Conservation (phyloP, 345 rosid species). For the Ricinus communis region DNA sequence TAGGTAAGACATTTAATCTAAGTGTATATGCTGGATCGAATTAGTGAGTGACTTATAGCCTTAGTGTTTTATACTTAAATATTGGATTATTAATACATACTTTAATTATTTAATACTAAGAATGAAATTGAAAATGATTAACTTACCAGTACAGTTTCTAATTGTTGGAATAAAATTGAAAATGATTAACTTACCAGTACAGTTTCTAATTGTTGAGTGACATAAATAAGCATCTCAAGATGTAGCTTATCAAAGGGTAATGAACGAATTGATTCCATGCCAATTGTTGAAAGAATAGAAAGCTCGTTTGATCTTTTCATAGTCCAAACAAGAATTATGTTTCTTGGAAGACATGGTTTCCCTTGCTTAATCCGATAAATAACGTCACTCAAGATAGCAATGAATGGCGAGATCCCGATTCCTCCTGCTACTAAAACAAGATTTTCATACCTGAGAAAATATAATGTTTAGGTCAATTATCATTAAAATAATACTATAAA, state of each 20-base stretch:
- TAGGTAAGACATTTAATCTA: too few species aligned
- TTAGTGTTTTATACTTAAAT: too few species aligned
- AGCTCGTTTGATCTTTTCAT: constrained; percentile 72
- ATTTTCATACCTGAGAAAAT: constrained; percentile 58
- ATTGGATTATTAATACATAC: too few species aligned
- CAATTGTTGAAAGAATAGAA: constrained; percentile 58
- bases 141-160: constrained; percentile 54
- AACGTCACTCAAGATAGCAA: constrained; percentile 78
- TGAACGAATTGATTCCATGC: constrained; percentile 56
- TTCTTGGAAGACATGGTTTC: constrained; percentile 63
- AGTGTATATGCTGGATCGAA: too few species aligned
- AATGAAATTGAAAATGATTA: background rate
- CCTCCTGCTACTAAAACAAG: constrained; percentile 87
- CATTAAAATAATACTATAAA: too few species aligned
- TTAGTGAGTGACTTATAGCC: too few species aligned
- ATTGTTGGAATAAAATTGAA: background rate
- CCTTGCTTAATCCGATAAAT: constrained; percentile 59
- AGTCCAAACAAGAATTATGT: constrained; percentile 73
- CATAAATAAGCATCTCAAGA: constrained; percentile 51
- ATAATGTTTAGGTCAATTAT: too few species aligned
- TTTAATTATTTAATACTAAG: too few species aligned
- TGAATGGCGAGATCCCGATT: constrained; percentile 83
- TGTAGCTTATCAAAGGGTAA: constrained; percentile 43
- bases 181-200: constrained; percentile 42
- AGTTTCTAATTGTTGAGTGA: constrained; percentile 69